phyloP scores from a whole-genome alignment of 2,329 filamentous ascomycete genomes.

The Furcasterigmium furcatum region DNA sequence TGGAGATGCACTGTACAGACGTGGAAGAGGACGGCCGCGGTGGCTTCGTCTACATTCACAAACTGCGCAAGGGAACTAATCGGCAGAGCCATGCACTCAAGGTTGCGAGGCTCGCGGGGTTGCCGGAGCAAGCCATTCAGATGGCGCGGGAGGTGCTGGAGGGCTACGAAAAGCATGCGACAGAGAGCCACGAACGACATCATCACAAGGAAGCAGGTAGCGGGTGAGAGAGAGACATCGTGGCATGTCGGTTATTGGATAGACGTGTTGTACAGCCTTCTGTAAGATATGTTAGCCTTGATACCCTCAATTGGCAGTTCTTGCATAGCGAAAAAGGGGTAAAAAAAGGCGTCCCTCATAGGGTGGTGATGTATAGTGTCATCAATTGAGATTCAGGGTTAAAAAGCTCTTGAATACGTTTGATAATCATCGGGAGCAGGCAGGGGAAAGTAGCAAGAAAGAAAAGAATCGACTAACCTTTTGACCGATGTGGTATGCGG shows the following conservation, averaged over 20 bases:
- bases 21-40: slow-evolving; percentile 68
- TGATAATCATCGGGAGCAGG: slow-evolving; percentile 51
- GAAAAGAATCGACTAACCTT: slow-evolving; percentile 40
- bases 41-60: slow-evolving; percentile 85
- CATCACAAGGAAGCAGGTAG: slow-evolving; percentile 8
- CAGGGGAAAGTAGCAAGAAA: slow-evolving; percentile 7
- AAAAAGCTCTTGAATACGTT: slow-evolving; percentile 62
- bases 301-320: slow-evolving; percentile 23
- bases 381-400: slow-evolving; percentile 61
- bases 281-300: slow-evolving; percentile 29
- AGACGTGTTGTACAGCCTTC: background rate
- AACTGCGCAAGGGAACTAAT: slow-evolving; percentile 78
- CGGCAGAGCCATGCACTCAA: slow-evolving; percentile 87
- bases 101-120: slow-evolving; percentile 82
- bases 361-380: slow-evolving; percentile 49
- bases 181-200: background rate
- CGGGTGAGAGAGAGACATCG: background rate
- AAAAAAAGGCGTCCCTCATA: slow-evolving; percentile 46
- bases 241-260: background rate
- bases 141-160: slow-evolving; percentile 60
- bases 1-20: slow-evolving; percentile 86
- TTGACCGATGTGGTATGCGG: slow-evolving; percentile 7
- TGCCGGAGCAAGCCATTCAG: slow-evolving; percentile 70
- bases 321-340: slow-evolving; percentile 16
- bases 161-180: background rate